phyloP scores from a whole-genome alignment of 2,329 filamentous ascomycete species.

The Colletotrichum paranaense region DNA sequence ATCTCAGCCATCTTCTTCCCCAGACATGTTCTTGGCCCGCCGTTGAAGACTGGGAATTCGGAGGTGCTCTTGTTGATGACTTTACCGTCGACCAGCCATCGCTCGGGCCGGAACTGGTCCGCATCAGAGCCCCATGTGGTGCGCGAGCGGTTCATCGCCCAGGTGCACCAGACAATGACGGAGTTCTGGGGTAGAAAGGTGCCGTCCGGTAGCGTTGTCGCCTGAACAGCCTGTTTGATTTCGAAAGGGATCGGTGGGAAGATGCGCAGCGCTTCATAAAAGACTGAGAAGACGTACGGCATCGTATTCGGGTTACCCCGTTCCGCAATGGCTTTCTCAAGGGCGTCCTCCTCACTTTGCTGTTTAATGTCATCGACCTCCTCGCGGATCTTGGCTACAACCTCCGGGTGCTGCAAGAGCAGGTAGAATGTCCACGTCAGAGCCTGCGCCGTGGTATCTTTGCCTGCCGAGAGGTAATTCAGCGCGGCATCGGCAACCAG shows the following conservation, averaged over 20 bases:
- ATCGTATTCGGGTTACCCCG: conserved; percentile 51
- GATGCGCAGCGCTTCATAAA: conserved; percentile 71
- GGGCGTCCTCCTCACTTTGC: conserved; percentile 25
- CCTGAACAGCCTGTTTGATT: conserved; percentile 67
- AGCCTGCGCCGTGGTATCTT: conserved; percentile 74
- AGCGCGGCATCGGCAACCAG: conserved; percentile 72
- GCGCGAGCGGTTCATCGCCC: conserved; percentile 71
- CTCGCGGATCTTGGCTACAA: conserved; percentile 52
- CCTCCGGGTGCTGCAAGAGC: conserved; percentile 62
- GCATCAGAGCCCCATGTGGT: conserved; percentile 68
- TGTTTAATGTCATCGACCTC: conserved; percentile 47
- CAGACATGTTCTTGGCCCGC: conserved; percentile 69
- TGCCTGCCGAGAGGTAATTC: conserved; percentile 73
- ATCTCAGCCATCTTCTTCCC: conserved; percentile 74
- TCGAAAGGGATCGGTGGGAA: conserved; percentile 75
- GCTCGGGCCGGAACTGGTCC: conserved; percentile 64
- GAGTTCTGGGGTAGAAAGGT: conserved; percentile 65
- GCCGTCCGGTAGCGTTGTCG: conserved; percentile 68
- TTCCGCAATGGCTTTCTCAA: conserved; percentile 44
- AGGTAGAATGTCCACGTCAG: conserved; percentile 74
- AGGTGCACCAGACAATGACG: conserved; percentile 72
- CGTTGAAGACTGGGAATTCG: conserved; percentile 75
- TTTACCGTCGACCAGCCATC: conserved; percentile 62
- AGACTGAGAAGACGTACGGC: conserved; percentile 70
- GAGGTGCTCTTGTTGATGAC: conserved; percentile 56